phyloP scores from a whole-genome alignment of 805 yeast genomes.

The Starmerella stellata region DNA sequence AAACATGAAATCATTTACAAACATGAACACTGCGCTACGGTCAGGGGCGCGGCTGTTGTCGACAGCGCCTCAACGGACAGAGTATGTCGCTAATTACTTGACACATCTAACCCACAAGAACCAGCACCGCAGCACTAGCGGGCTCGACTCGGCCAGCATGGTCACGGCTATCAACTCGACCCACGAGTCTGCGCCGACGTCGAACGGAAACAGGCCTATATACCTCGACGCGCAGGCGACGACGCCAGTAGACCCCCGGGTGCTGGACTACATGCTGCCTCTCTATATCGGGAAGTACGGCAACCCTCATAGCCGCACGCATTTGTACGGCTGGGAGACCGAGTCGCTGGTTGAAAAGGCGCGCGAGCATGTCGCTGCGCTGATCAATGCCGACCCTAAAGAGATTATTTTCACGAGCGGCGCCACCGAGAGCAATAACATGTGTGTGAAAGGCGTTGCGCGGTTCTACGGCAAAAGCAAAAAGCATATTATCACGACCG shows the following conservation, averaged over 20 bases:
- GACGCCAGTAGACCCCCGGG: slow-evolving; percentile 95
- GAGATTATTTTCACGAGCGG: slow-evolving; percentile 95
- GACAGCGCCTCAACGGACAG: background rate
- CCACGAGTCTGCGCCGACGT: slow-evolving; percentile 7
- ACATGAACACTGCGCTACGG: background rate
- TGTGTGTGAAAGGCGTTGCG: slow-evolving; percentile 89
- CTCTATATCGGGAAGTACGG: slow-evolving; percentile 74
- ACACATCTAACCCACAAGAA: slow-evolving; percentile 11
- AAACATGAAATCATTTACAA: background rate
- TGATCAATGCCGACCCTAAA: slow-evolving; percentile 86
- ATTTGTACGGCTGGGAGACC: slow-evolving; percentile 97
- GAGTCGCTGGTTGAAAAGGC: slow-evolving; percentile 81
- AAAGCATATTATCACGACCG: slow-evolving; percentile 85
- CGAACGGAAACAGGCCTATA: slow-evolving; percentile 49
- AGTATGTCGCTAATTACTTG: slow-evolving; percentile 1
- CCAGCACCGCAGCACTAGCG: slow-evolving; percentile 7
- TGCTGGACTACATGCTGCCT: slow-evolving; percentile 31
- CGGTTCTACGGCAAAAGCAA: slow-evolving; percentile 79
- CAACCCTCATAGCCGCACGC: slow-evolving; percentile 94
- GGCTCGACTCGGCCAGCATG: slow-evolving; percentile 3
- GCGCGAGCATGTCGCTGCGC: slow-evolving; percentile 58
- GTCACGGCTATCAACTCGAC: background rate
- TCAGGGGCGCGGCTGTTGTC: background rate
- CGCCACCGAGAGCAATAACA: slow-evolving; percentile 93
- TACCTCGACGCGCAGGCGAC: slow-evolving; percentile 97